A percentile compares a stretch with the other conserved stretches of the same genome.
Conservation (phyloP, 768 basidiomycete species). For the Tricholoma matsutake region DNA sequence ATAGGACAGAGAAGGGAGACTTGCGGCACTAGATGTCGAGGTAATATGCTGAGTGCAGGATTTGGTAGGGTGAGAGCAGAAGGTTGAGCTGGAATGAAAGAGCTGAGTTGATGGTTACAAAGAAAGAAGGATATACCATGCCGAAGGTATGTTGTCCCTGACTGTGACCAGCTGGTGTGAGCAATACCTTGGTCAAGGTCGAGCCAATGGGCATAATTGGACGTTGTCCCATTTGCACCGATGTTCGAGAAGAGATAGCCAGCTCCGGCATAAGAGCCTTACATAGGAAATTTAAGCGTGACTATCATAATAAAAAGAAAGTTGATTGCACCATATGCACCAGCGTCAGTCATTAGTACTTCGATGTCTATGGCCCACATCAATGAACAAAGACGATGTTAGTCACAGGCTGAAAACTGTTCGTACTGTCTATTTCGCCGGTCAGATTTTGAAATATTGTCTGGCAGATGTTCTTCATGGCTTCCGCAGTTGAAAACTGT, state of each 20-base stretch:
- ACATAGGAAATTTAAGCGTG: background rate
- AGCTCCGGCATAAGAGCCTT: constrained; percentile 69
- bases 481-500: constrained; percentile 38
- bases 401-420: background rate
- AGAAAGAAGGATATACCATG: constrained; percentile 19
- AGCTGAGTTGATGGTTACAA: background rate
- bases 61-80: constrained; percentile 64
- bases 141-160: constrained; percentile 46
- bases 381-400: background rate
- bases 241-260: constrained; percentile 57
- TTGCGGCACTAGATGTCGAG: constrained; percentile 13
- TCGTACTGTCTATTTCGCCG: constrained; percentile 57
- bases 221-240: constrained; percentile 33
- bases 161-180: constrained; percentile 59
- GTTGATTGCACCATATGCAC: constrained; percentile 52
- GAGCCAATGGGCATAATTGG: constrained; percentile 61
- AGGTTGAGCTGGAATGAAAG: constrained; percentile 30
- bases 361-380: constrained; percentile 42
- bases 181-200: constrained; percentile 63
- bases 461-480: constrained; percentile 52
- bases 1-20: constrained; percentile 42
- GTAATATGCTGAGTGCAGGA: constrained; percentile 61
- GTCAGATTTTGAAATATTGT: constrained; percentile 55
- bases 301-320: background rate
- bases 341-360: constrained; percentile 49